These are phyloP conservation scores for Alternaria brassicicola DNA, from an alignment of 2,329 filamentous ascomycete genomes.

Conservation along the genomic window DNA sequence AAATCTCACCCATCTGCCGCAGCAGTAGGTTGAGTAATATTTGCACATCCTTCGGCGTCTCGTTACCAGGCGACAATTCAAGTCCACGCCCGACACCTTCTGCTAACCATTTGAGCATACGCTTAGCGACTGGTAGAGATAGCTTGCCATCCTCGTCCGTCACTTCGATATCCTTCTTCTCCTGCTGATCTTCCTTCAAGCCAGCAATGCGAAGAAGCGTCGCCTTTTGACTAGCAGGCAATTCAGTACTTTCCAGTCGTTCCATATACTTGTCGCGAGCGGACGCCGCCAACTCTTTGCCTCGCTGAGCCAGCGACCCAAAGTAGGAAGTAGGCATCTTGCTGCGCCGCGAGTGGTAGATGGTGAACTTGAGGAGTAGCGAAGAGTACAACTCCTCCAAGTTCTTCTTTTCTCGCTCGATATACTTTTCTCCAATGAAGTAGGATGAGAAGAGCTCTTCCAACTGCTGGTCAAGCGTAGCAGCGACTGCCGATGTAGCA, in stretches of 20 bases:
- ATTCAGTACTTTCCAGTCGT: constrained; percentile 83
- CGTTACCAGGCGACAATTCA: constrained; percentile 83
- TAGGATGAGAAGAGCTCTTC: constrained; percentile 71
- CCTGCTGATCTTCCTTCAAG: constrained; percentile 73
- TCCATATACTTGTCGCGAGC: constrained; percentile 92
- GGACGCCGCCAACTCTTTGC: constrained; percentile 84
- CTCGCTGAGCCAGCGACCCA: constrained; percentile 86
- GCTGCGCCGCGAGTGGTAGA: constrained; percentile 88
- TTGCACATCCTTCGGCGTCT: constrained; percentile 93
- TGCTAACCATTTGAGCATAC: constrained; percentile 97
- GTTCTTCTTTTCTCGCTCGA: constrained; percentile 68
- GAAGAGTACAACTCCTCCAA: constrained; percentile 87
- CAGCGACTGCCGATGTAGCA: constrained; percentile 82
- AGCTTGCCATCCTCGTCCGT: constrained; percentile 86
- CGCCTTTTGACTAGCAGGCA: constrained; percentile 84
- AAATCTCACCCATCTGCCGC: constrained; percentile 84
- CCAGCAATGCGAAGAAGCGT: constrained; percentile 92
- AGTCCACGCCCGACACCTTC: constrained; percentile 91
- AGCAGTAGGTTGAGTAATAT: constrained; percentile 83
- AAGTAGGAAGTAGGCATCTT: constrained; percentile 92
- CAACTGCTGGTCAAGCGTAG: constrained; percentile 69
- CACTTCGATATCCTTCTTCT: constrained; percentile 87
- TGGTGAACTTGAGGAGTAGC: constrained; percentile 91
- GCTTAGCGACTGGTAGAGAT: constrained; percentile 85
- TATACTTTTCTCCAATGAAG: constrained; percentile 69